A percentile compares a stretch with the other conserved stretches of the same genome.
Evolutionary conservation across 2,329 filamentous ascomycete species (phyloP).

Genomic region (Microsporum audouinii): DNA sequence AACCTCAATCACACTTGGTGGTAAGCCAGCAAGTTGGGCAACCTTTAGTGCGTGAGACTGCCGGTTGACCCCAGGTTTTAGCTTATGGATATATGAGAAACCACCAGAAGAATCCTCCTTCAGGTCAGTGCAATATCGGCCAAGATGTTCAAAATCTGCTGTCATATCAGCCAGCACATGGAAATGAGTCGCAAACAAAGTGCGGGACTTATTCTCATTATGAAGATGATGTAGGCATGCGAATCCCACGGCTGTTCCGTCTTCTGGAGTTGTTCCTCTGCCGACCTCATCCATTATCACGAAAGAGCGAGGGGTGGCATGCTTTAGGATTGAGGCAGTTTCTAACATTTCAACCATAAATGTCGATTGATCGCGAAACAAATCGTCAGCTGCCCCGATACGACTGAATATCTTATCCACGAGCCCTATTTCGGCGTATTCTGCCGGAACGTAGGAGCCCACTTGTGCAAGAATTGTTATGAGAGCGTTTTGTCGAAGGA

Average conservation of each 20-base stretch:
- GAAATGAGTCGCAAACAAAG: constrained; percentile 92
- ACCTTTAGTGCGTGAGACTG: constrained; percentile 90
- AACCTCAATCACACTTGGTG: constrained; percentile 56
- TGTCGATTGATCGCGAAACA: constrained; percentile 90
- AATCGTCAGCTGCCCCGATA: constrained; percentile 84
- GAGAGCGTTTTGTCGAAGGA: constrained; percentile 86
- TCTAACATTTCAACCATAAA: constrained; percentile 99
- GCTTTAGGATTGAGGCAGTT: constrained; percentile 76
- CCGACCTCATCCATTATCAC: constrained; percentile 99
- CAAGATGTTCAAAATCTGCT: constrained; percentile 46
- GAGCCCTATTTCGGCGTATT: constrained; percentile 72
- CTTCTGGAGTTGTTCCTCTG: constrained; percentile 82
- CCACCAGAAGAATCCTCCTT: constrained; percentile 56
- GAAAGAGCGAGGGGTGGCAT: constrained; percentile 73
- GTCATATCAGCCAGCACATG: constrained; percentile 74
- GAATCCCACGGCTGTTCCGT: constrained; percentile 81
- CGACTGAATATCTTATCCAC: constrained; percentile 96
- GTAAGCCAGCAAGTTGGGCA: constrained; percentile 73
- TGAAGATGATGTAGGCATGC: constrained; percentile 78
- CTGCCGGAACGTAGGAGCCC: constrained; percentile 83
- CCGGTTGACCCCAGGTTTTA: constrained; percentile 72
- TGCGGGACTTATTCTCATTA: constrained; percentile 62
- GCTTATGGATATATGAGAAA: constrained; percentile 76
- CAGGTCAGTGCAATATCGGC: constrained; percentile 81
- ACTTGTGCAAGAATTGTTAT: constrained; percentile 89